Conservation (phyloP, 75 land plant genomes). For the Picea glauca region DNA sequence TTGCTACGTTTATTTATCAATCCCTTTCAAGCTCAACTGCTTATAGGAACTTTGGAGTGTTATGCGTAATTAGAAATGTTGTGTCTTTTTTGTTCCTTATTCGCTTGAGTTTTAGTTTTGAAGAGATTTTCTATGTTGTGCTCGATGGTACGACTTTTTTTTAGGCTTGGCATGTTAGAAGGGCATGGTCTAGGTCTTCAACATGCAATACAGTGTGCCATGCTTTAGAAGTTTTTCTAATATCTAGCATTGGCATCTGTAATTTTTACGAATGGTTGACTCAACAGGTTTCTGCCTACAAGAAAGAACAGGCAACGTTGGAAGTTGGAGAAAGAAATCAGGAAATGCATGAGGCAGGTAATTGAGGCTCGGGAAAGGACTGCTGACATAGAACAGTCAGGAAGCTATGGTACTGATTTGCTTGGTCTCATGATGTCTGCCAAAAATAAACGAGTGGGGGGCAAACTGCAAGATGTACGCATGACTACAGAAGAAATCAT, state of each 20-base stretch:
- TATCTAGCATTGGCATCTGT: not conserved
- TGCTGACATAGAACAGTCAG: constrained; percentile 8
- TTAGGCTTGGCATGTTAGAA: no score
- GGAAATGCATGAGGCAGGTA: constrained; percentile 10
- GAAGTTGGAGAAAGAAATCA: constrained; percentile 22
- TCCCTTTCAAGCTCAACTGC: not conserved
- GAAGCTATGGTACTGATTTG: constrained; percentile 9
- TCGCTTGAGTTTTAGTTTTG: no score
- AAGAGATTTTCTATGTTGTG: no score
- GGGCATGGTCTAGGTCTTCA: constrained; percentile 34
- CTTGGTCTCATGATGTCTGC: constrained; percentile 26
- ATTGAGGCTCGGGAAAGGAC: constrained; percentile 16
- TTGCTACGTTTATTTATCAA: not conserved
- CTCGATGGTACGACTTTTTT: no score
- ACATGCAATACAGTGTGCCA: constrained; percentile 16
- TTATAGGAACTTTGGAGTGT: not conserved
- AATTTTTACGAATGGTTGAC: not conserved
- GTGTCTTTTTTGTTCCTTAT: no score
- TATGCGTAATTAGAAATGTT: constrained; percentile 47
- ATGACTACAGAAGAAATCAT: constrained; percentile 21
- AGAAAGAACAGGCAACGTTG: constrained; percentile 18
- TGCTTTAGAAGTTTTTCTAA: not conserved
- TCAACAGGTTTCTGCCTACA: constrained; percentile 32
- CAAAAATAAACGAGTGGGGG: constrained; percentile 15
- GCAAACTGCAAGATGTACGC: not conserved